A percentile compares a stretch with the other conserved stretches of the same genome.
phyloP scores from a whole-genome alignment of 163 green algal genomes.

The Scenedesmus sp. region DNA sequence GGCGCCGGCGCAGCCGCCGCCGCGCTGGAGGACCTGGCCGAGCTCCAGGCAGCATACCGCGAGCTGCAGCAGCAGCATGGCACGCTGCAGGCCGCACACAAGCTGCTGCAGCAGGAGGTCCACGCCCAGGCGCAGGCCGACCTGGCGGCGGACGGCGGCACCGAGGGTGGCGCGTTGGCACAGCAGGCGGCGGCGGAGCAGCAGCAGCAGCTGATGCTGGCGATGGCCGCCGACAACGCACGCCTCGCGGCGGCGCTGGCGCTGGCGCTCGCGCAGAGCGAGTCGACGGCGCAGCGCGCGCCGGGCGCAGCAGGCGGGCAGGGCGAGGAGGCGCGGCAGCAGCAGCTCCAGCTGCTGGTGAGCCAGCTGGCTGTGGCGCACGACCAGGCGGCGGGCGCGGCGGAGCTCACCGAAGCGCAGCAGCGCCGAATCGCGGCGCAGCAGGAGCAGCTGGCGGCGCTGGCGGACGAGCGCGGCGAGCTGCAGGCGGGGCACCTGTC shows the following conservation, averaged over 20 bases:
- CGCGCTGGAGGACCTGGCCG: not conserved
- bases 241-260: constrained; percentile 17
- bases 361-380: constrained; percentile 16
- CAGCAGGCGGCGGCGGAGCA: constrained; percentile 9
- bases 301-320: too few species aligned
- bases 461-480: constrained; percentile 7
- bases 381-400: constrained; percentile 11
- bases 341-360: constrained; percentile 30
- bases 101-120: constrained; percentile 30
- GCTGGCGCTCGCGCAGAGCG: not conserved
- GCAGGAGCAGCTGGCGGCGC: constrained; percentile 13
- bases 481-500: constrained; percentile 15
- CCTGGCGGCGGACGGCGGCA: not conserved
- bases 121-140: constrained; percentile 3
- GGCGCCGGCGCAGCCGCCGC: too few species aligned
- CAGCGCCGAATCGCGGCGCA: constrained; percentile 6
- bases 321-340: constrained; percentile 1
- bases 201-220: constrained; percentile 1
- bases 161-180: not conserved
- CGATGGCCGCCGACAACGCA: constrained; percentile 28
- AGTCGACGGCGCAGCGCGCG: not conserved
- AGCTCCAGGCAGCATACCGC: constrained; percentile 17
- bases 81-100: not conserved
- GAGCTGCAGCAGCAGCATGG: constrained; percentile 36
- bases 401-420: constrained; percentile 3